Evolutionary conservation across 768 basidiomycete genomes (phyloP).

Genomic region (Russula earlei): DNA sequence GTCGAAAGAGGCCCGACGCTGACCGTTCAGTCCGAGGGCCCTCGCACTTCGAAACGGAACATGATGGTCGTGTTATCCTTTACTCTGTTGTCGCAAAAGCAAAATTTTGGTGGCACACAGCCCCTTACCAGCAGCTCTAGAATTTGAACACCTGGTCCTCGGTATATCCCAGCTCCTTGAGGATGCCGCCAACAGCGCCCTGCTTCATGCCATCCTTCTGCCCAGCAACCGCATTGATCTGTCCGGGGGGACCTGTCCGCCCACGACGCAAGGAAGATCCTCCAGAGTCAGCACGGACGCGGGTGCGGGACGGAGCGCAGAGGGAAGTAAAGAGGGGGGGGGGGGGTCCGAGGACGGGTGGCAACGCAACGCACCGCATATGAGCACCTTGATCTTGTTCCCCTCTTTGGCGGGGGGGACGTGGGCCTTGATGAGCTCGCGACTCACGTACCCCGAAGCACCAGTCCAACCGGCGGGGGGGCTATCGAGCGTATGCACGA

Average conservation of each 20-base stretch:
- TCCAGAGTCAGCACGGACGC: background rate
- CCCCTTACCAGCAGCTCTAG: background rate
- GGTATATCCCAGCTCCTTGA: constrained; percentile 81
- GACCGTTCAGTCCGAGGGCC: no score
- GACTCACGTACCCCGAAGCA: constrained; percentile 62
- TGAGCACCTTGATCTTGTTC: constrained; percentile 79
- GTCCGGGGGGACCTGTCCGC: constrained; percentile 66
- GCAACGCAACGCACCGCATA: constrained; percentile 75
- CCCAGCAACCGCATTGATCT: constrained; percentile 83
- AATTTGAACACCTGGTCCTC: constrained; percentile 60
- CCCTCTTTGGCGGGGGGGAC: constrained; percentile 52
- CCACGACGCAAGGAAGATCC: no score
- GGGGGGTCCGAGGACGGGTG: no score
- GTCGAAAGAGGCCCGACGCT: no score
- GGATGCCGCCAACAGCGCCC: constrained; percentile 69
- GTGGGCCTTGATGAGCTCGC: constrained; percentile 64
- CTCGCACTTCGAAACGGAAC: no score
- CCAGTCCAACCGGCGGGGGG: constrained; percentile 61
- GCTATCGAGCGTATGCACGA: constrained; percentile 84
- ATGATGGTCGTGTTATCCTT: no score
- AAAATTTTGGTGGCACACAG: background rate
- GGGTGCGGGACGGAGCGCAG: background rate
- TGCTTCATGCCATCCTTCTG: constrained; percentile 85
- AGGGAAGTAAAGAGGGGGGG: background rate
- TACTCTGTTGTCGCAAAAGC: background rate